A percentile compares a stretch with the other conserved stretches of the same genome.
phyloP scores from a whole-genome alignment of 176 grass and related monocot species.

The Leersia perrieri region DNA sequence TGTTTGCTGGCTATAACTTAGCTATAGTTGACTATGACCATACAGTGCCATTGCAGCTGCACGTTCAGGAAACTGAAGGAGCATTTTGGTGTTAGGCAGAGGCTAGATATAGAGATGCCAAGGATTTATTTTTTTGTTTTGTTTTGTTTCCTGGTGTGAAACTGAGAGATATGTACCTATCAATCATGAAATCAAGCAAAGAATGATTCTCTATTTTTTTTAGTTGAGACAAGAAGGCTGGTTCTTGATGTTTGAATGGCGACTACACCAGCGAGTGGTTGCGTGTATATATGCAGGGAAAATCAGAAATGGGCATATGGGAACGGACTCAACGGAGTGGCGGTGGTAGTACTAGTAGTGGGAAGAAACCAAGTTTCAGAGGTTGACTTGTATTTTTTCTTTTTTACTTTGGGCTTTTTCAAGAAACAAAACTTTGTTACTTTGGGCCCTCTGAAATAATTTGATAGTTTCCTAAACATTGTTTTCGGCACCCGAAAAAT shows the following conservation, averaged over 20 bases:
- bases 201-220: not conserved
- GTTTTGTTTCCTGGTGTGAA: conserved; percentile 27
- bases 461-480: not conserved
- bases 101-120: not conserved
- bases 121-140: not conserved
- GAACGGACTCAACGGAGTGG: conserved; percentile 18
- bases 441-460: not conserved
- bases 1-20: not conserved
- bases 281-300: not conserved
- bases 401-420: not conserved
- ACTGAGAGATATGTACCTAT: conserved; percentile 3
- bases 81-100: not conserved
- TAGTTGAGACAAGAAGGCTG: conserved; percentile 17
- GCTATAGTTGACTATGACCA: conserved; percentile 28
- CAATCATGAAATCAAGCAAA: conserved; percentile 27
- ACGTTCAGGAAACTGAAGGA: not conserved
- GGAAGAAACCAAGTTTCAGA: not conserved
- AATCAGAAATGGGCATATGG: conserved; percentile 6
- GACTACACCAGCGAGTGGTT: conserved; percentile 10
- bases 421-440: not conserved
- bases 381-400: not conserved
- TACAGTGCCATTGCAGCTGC: conserved; percentile 20
- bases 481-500: not conserved
- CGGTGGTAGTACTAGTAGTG: conserved; percentile 18
- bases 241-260: conserved; percentile 24